phyloP scores from a whole-genome alignment of 768 basidiomycete species.

The Russula sp. region DNA sequence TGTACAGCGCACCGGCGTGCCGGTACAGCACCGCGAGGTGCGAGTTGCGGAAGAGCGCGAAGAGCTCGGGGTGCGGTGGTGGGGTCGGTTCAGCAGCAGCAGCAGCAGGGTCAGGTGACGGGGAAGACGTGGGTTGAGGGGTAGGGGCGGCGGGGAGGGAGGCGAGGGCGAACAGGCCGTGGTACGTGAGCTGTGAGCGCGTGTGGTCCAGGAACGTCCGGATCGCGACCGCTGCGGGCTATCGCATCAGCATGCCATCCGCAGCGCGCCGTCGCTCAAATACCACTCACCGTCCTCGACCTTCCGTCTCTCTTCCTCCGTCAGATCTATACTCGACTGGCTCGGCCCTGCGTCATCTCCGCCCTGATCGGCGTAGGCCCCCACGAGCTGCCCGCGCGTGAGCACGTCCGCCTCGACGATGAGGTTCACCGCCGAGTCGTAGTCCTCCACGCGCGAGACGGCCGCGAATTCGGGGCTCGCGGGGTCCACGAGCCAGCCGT shows the following conservation, averaged over 20 bases:
- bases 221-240: slow-evolving; percentile 52
- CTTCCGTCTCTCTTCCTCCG: slow-evolving; percentile 52
- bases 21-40: slow-evolving; percentile 88
- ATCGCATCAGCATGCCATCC: too few relatives aligned
- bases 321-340: slow-evolving; percentile 26
- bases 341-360: neutral
- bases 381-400: slow-evolving; percentile 55
- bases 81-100: slow-evolving; percentile 33
- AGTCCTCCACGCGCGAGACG: slow-evolving; percentile 52
- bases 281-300: slow-evolving; percentile 71
- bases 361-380: slow-evolving; percentile 25
- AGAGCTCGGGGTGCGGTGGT: slow-evolving; percentile 34
- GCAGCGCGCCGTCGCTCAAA: too few relatives aligned
- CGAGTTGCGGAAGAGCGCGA: slow-evolving; percentile 88
- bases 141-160: slow-evolving; percentile 2
- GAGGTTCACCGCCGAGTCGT: slow-evolving; percentile 65
- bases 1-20: slow-evolving; percentile 51
- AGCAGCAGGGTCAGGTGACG: slow-evolving; percentile 21
- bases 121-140: neutral
- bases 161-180: slow-evolving; percentile 78
- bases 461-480: slow-evolving; percentile 51
- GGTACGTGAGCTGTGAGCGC: slow-evolving; percentile 80
- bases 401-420: slow-evolving; percentile 79
- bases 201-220: slow-evolving; percentile 64
- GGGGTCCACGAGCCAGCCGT: slow-evolving; percentile 85